Base-by-base conservation (phyloP, 805 yeast genomes). In the Starmerella potacharoeniae region DNA sequence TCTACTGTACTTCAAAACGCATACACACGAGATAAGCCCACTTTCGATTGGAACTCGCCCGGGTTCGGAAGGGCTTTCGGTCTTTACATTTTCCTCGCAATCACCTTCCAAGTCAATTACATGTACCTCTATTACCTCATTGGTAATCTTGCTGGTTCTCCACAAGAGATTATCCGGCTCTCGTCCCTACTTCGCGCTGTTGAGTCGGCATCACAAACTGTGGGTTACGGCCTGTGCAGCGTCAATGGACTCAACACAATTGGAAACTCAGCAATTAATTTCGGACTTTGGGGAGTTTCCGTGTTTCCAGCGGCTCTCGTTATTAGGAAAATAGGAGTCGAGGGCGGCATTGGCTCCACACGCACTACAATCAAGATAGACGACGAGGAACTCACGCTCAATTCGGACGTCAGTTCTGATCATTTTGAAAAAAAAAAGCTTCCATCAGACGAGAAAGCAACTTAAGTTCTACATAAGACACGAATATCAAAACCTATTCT, bases 51-150 rank as follows among this genome's bases (percentile, higher is more conserved):
- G 69, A 69, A 66, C 42, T 71, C 71, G 42, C 61, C 67, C n/a
- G 61, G 56, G 9, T 76, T 76, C 58, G 70, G 75, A 49, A 78
- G 80, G 2, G 79, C 79, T 5, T 73, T 77, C 71, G 75, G 75
- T 65, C 68, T 77, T 52, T 77, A 75, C 67, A 39, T 57, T 4
- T 54, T 57, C 45, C 49, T 57, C n/a, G 55, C 41, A 4, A 34
- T 57, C 13, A 40, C 43, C 6, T 57, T 57, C 51, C 60, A 57
- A 37, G 8, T 55, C 17, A 40, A 53, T 16, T 57, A 57, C 55
- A 30, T 57, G 42, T 57, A 35, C 48, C 45, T 49, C 7, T 57
- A 43, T 51, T 45, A 52, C 44, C 16, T 55, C 7, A 55, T 57
- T 29, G 58, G 58, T 4, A 52, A 57, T 16, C 29, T 57, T 22